Percentiles rank a stretch among this genome's conserved stretches.
These are phyloP conservation scores for Ophiocordyceps australis DNA, from an alignment of 2,329 filamentous ascomycete genomes.

Conservation along the genomic window DNA sequence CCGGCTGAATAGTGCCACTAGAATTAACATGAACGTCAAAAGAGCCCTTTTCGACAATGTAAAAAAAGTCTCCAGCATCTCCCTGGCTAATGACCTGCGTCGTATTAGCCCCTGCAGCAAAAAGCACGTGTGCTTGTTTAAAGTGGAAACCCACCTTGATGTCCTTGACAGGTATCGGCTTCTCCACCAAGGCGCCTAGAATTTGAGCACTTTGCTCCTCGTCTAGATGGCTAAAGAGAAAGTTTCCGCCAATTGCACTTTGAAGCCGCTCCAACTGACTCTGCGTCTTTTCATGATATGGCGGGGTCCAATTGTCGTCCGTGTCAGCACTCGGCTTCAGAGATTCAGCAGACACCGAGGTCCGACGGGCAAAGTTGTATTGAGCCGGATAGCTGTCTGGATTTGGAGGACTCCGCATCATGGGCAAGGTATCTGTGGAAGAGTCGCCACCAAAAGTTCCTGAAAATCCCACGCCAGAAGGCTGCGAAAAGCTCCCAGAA, in stretches of 20 bases:
- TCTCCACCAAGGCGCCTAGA: conserved; percentile 80
- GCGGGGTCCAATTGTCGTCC: conserved; percentile 81
- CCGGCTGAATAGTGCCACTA: conserved; percentile 59
- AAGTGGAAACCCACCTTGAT: conserved; percentile 34
- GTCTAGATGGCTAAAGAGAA: conserved; percentile 85
- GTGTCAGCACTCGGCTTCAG: conserved; percentile 73
- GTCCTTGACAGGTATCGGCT: conserved; percentile 82
- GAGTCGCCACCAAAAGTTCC: conserved; percentile 35
- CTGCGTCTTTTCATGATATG: conserved; percentile 61
- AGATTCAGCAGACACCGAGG: conserved; percentile 92
- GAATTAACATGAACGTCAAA: conserved; percentile 87
- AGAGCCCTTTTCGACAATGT: conserved; percentile 77
- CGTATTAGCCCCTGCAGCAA: not conserved
- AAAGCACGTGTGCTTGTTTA: too few relatives aligned
- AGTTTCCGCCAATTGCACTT: conserved; percentile 71
- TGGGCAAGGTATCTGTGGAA: conserved; percentile 24
- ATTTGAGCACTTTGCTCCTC: conserved; percentile 83
- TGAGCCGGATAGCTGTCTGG: conserved; percentile 68
- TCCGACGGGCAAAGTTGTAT: conserved; percentile 85
- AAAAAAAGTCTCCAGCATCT: conserved; percentile 93
- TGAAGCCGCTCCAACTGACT: conserved; percentile 71
- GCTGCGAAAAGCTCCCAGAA: conserved; percentile 19
- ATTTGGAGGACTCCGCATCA: conserved; percentile 30
- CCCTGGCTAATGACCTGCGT: conserved; percentile 81
- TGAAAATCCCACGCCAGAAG: conserved; percentile 24